Evolutionary conservation across 805 yeast species (phyloP).

Genomic region (Torulaspora delbrueckii): DNA sequence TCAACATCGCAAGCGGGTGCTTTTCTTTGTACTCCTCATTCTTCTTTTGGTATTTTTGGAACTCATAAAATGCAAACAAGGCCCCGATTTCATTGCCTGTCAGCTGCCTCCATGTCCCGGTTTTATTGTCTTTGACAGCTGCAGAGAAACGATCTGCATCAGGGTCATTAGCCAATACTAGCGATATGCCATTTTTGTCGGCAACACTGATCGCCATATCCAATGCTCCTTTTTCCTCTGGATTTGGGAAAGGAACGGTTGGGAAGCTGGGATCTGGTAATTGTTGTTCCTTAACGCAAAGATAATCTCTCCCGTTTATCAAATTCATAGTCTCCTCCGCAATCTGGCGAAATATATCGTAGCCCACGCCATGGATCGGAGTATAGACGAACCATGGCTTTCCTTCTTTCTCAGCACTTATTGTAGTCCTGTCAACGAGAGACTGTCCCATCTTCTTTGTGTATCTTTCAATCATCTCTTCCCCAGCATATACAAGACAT

Average conservation of each 20-base stretch:
- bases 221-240: conserved; percentile 91
- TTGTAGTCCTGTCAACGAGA: conserved; percentile 30
- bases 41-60: conserved; percentile 34
- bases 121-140: conserved; percentile 47
- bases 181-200: conserved; percentile 34
- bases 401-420: background rate
- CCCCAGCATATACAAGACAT: conserved; percentile 39
- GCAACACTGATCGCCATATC: conserved; percentile 65
- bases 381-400: conserved; percentile 65
- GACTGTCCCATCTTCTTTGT: conserved; percentile 30
- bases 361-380: conserved; percentile 95
- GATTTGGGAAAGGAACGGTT: conserved; percentile 88
- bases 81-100: conserved; percentile 91
- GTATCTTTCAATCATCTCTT: conserved; percentile 43
- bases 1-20: conserved; percentile 52
- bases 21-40: conserved; percentile 29
- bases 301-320: conserved; percentile 36
- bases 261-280: conserved; percentile 80
- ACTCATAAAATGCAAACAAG: conserved; percentile 65
- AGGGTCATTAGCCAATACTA: conserved; percentile 90
- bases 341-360: conserved; percentile 46
- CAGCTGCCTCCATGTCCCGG: conserved; percentile 63
- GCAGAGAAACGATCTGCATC: conserved; percentile 93
- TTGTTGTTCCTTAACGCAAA: conserved; percentile 58
- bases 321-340: conserved; percentile 31